Evolutionary conservation across 495 filamentous ascomycete species (phyloP), one percentile per base, ranked within the genome.

Genomic region (Friedmanniomyces endolithicus): DNA sequence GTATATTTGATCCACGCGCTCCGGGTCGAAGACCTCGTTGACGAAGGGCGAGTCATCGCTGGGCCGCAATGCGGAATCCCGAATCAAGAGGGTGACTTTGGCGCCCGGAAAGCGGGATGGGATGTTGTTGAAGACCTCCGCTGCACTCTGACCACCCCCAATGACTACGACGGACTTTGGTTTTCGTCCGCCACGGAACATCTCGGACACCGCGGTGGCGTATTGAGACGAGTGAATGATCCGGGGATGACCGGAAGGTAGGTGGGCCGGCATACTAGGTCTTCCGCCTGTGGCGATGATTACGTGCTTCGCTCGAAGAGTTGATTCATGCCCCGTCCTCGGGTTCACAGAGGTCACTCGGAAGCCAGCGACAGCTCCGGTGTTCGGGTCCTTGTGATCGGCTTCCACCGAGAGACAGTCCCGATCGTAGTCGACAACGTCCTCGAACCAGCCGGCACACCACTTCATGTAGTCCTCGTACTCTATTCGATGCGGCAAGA

Each of bases 41-140:
- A 98, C 88, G 61, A 96, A 97, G 19, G 90, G 90, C 47, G 87
- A 92, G 64, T 98, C 90, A 60, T 98, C 90, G 66, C 87, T 94
- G 3, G 90, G 90, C 52, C 83, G 83, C 53, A 98, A 71, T 39
- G 88, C 88, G 31, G 85, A 75, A 35, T 80, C 82, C 44, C 85
- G 79, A 67, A 94, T 89, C 44, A 94, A 76, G 45, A 98, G 62
- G 6, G 70, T 77, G 0, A 87, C 86, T 47, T 77, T 75, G n/a
- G 84, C 80, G 63, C 88, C 87, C 11, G 87, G 87, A 65, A 90
- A 95, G 25, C 83, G 72, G n/a, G 72, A 74, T 59, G 89, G 85
- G 22, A 96, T 71, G 66, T 95, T 88, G 67, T 85, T 83, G 73
- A 90, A 98, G 56, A 95, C 94, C 73, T 98, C 90, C 0, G 90